Conservation (phyloP, 1,139 yeast genomes). For the Candida mesenterica region DNA sequence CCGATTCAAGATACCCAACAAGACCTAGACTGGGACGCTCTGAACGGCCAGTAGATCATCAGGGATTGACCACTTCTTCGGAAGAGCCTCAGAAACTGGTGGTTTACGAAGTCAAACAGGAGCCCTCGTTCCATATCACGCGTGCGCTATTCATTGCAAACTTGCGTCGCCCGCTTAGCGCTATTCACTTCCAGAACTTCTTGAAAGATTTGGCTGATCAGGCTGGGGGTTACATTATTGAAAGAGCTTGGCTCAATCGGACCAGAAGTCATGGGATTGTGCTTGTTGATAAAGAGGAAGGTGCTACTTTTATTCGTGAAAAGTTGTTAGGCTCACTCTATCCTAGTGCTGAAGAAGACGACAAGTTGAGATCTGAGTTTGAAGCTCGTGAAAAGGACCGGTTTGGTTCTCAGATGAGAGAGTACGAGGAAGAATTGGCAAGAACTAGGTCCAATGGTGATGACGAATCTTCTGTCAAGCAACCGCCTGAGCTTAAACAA, state of each 20-base stretch:
- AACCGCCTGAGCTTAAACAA: slow-evolving; percentile 17
- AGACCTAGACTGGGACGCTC: not conserved
- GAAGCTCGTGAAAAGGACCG: slow-evolving; percentile 23
- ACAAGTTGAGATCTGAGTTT: slow-evolving; percentile 20
- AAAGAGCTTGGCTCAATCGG: slow-evolving; percentile 46
- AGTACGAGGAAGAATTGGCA: slow-evolving; percentile 17
- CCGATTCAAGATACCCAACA: not conserved
- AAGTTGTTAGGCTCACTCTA: slow-evolving; percentile 32
- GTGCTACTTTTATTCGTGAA: slow-evolving; percentile 35
- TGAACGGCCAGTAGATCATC: slow-evolving; percentile 20
- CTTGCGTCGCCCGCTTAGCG: slow-evolving; percentile 38
- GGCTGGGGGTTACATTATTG: slow-evolving; percentile 28
- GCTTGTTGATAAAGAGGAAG: slow-evolving; percentile 36
- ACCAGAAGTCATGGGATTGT: slow-evolving; percentile 44
- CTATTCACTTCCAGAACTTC: slow-evolving; percentile 34
- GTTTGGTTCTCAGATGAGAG: slow-evolving; percentile 20
- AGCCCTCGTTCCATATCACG: slow-evolving; percentile 35
- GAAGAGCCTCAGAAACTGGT: slow-evolving; percentile 31
- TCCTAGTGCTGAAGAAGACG: slow-evolving; percentile 29
- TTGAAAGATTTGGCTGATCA: slow-evolving; percentile 26
- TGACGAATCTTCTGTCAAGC: slow-evolving; percentile 10
- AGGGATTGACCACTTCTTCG: slow-evolving; percentile 23
- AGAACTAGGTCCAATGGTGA: slow-evolving; percentile 7
- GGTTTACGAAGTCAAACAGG: slow-evolving; percentile 28
- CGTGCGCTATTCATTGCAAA: slow-evolving; percentile 46